phyloP scores from a whole-genome alignment of 164 flowering plant genomes.

The Dillenia suffruticosa region DNA sequence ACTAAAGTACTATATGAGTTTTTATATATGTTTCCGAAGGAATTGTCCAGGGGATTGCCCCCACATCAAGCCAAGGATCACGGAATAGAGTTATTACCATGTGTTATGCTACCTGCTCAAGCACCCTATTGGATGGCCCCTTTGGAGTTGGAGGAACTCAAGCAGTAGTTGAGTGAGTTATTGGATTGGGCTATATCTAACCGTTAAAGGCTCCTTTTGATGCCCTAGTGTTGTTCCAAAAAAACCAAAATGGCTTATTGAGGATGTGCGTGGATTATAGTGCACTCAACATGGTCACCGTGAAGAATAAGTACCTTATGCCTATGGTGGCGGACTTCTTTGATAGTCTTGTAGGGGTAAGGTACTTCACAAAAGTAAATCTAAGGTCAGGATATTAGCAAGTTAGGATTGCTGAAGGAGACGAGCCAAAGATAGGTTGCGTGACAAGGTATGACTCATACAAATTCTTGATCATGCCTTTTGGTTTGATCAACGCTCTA shows the following conservation, averaged over 20 bases:
- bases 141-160: no score
- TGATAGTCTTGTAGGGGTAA: neutral
- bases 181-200: neutral
- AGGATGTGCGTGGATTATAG: neutral
- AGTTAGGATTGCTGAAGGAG: conserved; percentile 12
- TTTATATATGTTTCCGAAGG: no score
- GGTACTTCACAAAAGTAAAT: neutral
- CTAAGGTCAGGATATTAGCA: conserved; percentile 19
- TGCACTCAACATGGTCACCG: conserved; percentile 3
- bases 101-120: no score
- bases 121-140: no score
- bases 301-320: conserved; percentile 5
- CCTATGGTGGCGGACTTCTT: neutral
- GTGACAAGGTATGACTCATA: conserved; percentile 10
- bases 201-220: conserved; percentile 1
- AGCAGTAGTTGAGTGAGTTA: no score
- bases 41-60: no score
- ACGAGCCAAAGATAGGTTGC: conserved; percentile 9
- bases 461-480: conserved; percentile 15
- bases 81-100: no score
- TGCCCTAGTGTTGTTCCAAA: neutral
- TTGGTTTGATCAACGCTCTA: conserved; percentile 8
- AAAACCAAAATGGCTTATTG: neutral
- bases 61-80: no score
- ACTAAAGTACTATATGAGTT: no score